Percentiles rank a stretch among this genome's conserved stretches.
These are phyloP conservation scores for Effrenium voratum DNA, from an alignment of 73 alveolate species.

Conservation along the genomic window DNA sequence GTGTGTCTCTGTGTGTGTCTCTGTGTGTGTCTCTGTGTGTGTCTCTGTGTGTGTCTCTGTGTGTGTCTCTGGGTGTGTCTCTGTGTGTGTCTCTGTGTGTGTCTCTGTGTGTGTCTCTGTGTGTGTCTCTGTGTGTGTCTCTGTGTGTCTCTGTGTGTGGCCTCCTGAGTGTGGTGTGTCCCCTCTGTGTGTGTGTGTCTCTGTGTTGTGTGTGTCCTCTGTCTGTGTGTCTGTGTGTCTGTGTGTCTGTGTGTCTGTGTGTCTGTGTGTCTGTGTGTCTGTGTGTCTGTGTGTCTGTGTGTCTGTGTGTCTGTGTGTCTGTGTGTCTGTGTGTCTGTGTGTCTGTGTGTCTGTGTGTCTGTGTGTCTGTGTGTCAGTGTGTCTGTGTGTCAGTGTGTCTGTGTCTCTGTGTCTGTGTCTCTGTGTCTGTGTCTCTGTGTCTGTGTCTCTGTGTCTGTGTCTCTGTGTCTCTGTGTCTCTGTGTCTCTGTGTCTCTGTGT, in stretches of 20 bases:
- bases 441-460: too few species aligned
- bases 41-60: slow-evolving; percentile 37
- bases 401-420: too few species aligned
- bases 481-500: too few species aligned
- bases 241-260: slow-evolving; percentile 9
- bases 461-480: too few species aligned
- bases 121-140: slow-evolving; percentile 7
- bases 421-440: too few species aligned
- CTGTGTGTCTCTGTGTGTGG: slow-evolving; percentile 11
- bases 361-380: too few species aligned
- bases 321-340: too few species aligned
- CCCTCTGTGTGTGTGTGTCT: not conserved
- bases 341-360: too few species aligned
- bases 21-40: slow-evolving; percentile 12
- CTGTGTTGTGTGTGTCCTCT: not conserved
- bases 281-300: too few species aligned
- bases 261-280: slow-evolving; percentile 13
- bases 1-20: slow-evolving; percentile 10
- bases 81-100: slow-evolving; percentile 18
- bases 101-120: slow-evolving; percentile 31
- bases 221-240: slow-evolving; percentile 3
- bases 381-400: too few species aligned
- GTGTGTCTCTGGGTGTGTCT: slow-evolving; percentile 24
- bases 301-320: too few species aligned
- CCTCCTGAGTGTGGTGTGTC: not conserved